A percentile compares a stretch with the other conserved stretches of the same genome.
Conservation (phyloP, 768 basidiomycete genomes). For the Mycena latifolia region DNA sequence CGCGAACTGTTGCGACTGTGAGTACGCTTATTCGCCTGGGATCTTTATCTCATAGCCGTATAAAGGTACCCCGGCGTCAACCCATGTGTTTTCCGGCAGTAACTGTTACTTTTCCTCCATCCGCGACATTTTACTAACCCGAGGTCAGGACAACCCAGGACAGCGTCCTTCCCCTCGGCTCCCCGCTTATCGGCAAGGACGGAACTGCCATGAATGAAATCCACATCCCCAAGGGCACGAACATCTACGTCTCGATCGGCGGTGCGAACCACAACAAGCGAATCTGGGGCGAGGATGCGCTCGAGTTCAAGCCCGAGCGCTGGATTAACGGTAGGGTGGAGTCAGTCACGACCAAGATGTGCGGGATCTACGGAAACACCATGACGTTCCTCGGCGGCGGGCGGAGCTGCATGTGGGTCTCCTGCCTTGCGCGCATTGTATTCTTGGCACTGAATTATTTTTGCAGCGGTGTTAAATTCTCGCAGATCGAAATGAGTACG, state of each 20-base stretch:
- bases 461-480: background rate
- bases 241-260: background rate
- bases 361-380: constrained; percentile 15
- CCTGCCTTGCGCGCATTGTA: background rate
- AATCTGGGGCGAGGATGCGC: constrained; percentile 7
- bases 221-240: no score
- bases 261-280: constrained; percentile 7
- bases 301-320: constrained; percentile 18
- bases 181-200: no score
- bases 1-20: background rate
- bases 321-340: constrained; percentile 42
- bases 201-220: no score
- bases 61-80: no score
- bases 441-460: background rate
- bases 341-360: background rate
- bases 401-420: constrained; percentile 13
- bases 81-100: no score
- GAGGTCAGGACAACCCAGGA: no score
- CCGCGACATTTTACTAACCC: no score
- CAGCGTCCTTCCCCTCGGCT: no score
- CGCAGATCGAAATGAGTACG: no score
- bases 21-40: no score
- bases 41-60: no score
- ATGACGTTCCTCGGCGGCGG: constrained; percentile 21
- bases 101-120: no score